A percentile compares a stretch with the other conserved stretches of the same genome.
phyloP scores from a whole-genome alignment of 208 protist genomes.

The Perkinsela sp. region DNA sequence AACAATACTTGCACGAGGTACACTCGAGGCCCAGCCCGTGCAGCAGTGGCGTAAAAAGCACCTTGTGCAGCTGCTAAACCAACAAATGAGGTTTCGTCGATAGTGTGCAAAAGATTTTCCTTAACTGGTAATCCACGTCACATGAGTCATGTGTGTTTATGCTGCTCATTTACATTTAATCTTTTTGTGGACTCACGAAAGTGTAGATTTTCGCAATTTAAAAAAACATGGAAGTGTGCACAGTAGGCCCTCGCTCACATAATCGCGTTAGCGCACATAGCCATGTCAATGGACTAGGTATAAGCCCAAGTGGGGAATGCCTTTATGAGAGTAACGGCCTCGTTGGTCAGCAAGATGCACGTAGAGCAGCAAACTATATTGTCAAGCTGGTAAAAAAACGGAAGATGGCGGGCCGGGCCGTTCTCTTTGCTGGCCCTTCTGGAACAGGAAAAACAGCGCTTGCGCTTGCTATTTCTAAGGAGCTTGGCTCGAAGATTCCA shows the following conservation, averaged over 20 bases:
- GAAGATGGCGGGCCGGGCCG: slow-evolving; percentile 96
- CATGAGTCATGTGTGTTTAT: too few species aligned
- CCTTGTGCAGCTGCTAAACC: background rate
- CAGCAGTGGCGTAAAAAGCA: background rate
- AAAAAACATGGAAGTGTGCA: too few species aligned
- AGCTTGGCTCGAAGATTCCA: slow-evolving; percentile 96
- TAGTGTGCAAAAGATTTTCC: too few species aligned
- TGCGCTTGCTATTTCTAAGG: slow-evolving; percentile 87
- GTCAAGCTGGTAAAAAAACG: slow-evolving; percentile 94
- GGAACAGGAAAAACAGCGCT: slow-evolving; percentile 93
- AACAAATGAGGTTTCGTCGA: background rate
- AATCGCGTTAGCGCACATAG: slow-evolving; percentile 88
- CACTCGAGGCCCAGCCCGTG: background rate
- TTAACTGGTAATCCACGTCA: too few species aligned
- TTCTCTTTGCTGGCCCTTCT: slow-evolving; percentile 95
- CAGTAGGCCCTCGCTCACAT: slow-evolving; percentile 13
- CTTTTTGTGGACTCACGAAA: too few species aligned
- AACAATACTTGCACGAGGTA: background rate
- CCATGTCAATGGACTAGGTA: slow-evolving; percentile 93
- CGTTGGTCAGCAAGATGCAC: slow-evolving; percentile 87
- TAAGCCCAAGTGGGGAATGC: slow-evolving; percentile 69
- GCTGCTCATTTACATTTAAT: too few species aligned
- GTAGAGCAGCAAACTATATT: slow-evolving; percentile 89
- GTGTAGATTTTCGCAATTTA: too few species aligned
- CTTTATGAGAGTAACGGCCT: slow-evolving; percentile 62